phyloP scores from a whole-genome alignment of 352 stramenopile species.

The Phytophthora macrochlamydospora region DNA sequence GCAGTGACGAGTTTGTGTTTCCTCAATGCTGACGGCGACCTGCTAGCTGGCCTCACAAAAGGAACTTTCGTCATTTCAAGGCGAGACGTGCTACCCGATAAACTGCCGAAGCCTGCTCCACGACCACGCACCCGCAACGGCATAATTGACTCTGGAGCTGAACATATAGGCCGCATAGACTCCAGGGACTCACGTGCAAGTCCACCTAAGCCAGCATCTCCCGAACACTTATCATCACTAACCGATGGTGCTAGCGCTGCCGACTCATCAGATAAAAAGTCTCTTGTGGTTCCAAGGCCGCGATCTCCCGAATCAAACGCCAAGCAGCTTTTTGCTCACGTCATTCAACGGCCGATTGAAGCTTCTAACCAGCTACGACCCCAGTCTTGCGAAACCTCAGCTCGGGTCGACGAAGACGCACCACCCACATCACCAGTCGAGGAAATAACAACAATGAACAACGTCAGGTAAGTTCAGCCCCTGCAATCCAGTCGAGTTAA shows the following conservation, averaged over 20 bases:
- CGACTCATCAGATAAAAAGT: slow-evolving; percentile 1
- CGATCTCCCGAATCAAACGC: slow-evolving; percentile 17
- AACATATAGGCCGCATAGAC: slow-evolving; percentile 1
- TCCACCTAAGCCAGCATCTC: background rate
- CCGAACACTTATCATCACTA: background rate
- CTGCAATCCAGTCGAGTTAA: background rate
- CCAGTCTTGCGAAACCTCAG: slow-evolving; percentile 20
- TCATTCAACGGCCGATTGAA: slow-evolving; percentile 30
- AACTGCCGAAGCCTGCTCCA: slow-evolving; percentile 29
- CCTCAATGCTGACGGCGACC: slow-evolving; percentile 63
- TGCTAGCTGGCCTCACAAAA: slow-evolving; percentile 54
- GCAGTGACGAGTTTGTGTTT: slow-evolving; percentile 72
- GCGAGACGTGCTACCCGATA: slow-evolving; percentile 62
- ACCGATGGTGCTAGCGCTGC: background rate
- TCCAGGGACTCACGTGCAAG: background rate
- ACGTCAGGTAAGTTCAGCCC: slow-evolving; percentile 16
- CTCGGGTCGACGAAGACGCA: background rate
- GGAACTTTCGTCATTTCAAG: slow-evolving; percentile 68
- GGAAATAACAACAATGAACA: slow-evolving; percentile 24
- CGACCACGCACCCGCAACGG: slow-evolving; percentile 5
- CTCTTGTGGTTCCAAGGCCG: slow-evolving; percentile 5
- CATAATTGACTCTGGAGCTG: slow-evolving; percentile 10
- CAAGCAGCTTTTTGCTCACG: slow-evolving; percentile 28
- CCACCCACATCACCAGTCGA: slow-evolving; percentile 1
- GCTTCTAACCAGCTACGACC: slow-evolving; percentile 21